Evolutionary conservation across 2,329 filamentous ascomycete genomes (phyloP).

Genomic region (Claviceps fusiformis): DNA sequence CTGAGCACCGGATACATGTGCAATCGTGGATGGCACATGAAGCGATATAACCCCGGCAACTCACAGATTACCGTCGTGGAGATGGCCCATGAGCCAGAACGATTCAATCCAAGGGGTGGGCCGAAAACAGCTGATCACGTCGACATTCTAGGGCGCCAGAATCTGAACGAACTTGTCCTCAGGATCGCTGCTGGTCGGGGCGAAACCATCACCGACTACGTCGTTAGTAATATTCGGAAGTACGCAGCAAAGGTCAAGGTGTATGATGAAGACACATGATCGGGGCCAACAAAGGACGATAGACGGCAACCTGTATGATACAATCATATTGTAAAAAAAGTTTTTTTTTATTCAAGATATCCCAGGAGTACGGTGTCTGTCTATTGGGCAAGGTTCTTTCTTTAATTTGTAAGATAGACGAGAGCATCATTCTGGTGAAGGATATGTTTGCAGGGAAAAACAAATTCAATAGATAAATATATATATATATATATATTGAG

Average conservation of each 20-base stretch:
- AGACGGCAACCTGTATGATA: neutral
- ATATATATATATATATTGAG: no score
- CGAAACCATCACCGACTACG: constrained; percentile 59
- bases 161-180: constrained; percentile 80
- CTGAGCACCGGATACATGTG: constrained; percentile 94
- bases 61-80: constrained; percentile 75
- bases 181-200: constrained; percentile 77
- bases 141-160: constrained; percentile 81
- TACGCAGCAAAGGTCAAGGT: constrained; percentile 79
- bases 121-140: constrained; percentile 78
- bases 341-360: neutral
- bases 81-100: constrained; percentile 92
- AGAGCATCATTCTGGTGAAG: neutral
- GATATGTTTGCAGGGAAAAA: neutral
- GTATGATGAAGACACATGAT: constrained; percentile 43
- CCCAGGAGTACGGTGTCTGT: neutral
- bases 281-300: neutral
- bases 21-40: constrained; percentile 83
- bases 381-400: neutral
- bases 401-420: neutral
- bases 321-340: neutral
- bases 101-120: constrained; percentile 70
- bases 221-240: constrained; percentile 67
- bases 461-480: neutral
- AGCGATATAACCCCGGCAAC: constrained; percentile 81